Evolutionary conservation across 306 rosid species (phyloP).

Genomic region (Echinosophora koreensis): DNA sequence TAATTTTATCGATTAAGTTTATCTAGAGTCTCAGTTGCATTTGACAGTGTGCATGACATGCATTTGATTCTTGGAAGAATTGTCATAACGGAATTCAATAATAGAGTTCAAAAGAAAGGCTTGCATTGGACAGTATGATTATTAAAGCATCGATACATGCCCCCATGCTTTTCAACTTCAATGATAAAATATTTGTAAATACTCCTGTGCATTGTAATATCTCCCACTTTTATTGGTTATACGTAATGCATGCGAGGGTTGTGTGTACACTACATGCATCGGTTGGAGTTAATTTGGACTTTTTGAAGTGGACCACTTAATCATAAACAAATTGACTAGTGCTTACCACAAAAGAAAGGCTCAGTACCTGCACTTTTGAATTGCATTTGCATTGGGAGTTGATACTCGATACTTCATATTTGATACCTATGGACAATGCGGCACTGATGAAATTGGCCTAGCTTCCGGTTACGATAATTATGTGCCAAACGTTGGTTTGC

Average conservation of each 20-base stretch:
- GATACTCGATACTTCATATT: not conserved
- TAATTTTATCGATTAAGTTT: no score
- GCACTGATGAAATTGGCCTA: slow-evolving; percentile 9
- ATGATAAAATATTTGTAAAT: slow-evolving; percentile 5
- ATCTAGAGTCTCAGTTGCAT: no score
- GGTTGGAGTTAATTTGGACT: not conserved
- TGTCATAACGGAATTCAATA: not conserved
- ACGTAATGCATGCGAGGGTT: slow-evolving; percentile 42
- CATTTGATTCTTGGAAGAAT: slow-evolving; percentile 5
- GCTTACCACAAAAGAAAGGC: slow-evolving; percentile 9
- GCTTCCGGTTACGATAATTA: not conserved
- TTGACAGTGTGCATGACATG: not conserved
- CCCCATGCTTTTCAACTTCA: slow-evolving; percentile 21
- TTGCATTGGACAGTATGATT: slow-evolving; percentile 5
- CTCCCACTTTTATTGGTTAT: slow-evolving; percentile 16
- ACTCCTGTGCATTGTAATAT: not conserved
- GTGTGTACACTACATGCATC: slow-evolving; percentile 31
- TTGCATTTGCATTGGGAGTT: slow-evolving; percentile 38
- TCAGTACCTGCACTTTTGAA: slow-evolving; percentile 40
- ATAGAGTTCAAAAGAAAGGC: not conserved
- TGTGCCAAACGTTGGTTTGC: slow-evolving; percentile 5
- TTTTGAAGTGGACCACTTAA: slow-evolving; percentile 48
- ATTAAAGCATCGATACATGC: not conserved
- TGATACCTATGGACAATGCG: not conserved
- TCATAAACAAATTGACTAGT: slow-evolving; percentile 37